Evolutionary conservation across 306 rosid genomes (phyloP), one percentile per base, ranked within the genome.

Genomic region (Dryas drummondii): DNA sequence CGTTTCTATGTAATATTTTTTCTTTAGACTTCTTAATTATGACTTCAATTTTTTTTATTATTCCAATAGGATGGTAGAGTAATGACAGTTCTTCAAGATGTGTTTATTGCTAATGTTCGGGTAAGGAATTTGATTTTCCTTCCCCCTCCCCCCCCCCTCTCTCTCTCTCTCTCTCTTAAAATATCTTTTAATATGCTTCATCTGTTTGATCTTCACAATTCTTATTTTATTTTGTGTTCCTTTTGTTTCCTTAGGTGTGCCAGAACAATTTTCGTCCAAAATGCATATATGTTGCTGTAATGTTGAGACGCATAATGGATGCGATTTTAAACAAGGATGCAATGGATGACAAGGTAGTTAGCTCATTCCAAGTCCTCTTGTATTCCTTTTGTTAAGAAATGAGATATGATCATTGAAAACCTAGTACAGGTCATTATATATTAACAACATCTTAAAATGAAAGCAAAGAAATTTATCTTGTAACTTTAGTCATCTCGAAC

Each of bases 241-340:
- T 55, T 73, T 57, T 65, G 80, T 65, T 52, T 37, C 40, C 41
- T 2, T 63, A 93, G 98, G 98, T 93, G 65, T 79, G 15, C 65
- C 52, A 72, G 56, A 84, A 85, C 84, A 88, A 88, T 82, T 90
- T 94, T 60, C 86, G 88, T 70, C 84, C 91, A 54, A 94, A 91
- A 85, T 94, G 98, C 80, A 84, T 94, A 78, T 94, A 90, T 83
- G 91, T 85, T 66, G 98, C 94, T 47, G 96, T 94, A 27, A 91
- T 94, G 98, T 73, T 91, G 68, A 86, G 93, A 71, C 94, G 96
- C 77, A 91, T 94, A 83, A 75, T 94, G 97, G 98, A 94, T 82
- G 96, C 98, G 59, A 82, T 84, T 82, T 83, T 94, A 76, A 94
- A 91, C 72, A 87, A 91, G 85, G 97, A 94, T 88, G 82, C 97